Base-by-base conservation (phyloP, 2,329 filamentous ascomycete genomes). In the Parascedosporium putredinis region DNA sequence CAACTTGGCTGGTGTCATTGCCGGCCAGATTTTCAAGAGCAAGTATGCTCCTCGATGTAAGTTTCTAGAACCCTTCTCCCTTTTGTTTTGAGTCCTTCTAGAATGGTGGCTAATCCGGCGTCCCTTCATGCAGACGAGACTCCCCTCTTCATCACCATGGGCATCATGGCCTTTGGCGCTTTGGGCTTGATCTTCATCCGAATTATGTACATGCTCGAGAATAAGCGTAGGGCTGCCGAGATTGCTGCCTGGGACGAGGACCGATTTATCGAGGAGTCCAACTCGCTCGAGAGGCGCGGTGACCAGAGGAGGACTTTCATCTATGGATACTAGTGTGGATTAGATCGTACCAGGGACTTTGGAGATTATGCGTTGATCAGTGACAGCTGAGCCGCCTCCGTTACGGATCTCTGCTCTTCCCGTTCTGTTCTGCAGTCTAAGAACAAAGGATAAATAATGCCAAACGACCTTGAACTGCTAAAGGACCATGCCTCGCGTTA, bases 21-120 rank as follows among this genome's bases (percentile, higher is more conserved):
- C 56, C 3, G 55, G 56, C 4, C 55, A 58, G 54, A 53, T 58
- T 5, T 58, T 54, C 48, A 58, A 56, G 51, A 54, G 52, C 51
- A 55, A 52, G 33, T 57, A 57, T 24, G 50, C 51, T 16, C 55
- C 55, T n/a, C 53, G 51, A 50, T 58, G 51, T 53, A 29, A 50
- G 54, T 51, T 3, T 4, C 7, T 1, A 7, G 8, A 20, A 22
- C 9, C 27, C 42, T 27, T 24, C 7, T 31, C 6, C 12, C 27
- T 31, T 20, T n/a, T 40, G 12, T n/a, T 40, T 8, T n/a, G 16
- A 40, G 34, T 40, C 5, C 16, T n/a, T n/a, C 5, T 8, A n/a
- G n/a, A 40, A n/a, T 8, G 5, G 5, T 40, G 7, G 34, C 24
- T 24, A 16, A 16, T 31, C 27, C 27, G 7, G 7, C 7, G 27